Conservation (phyloP, 1,284 basidiomycete genomes). For the Irpex sp. region DNA sequence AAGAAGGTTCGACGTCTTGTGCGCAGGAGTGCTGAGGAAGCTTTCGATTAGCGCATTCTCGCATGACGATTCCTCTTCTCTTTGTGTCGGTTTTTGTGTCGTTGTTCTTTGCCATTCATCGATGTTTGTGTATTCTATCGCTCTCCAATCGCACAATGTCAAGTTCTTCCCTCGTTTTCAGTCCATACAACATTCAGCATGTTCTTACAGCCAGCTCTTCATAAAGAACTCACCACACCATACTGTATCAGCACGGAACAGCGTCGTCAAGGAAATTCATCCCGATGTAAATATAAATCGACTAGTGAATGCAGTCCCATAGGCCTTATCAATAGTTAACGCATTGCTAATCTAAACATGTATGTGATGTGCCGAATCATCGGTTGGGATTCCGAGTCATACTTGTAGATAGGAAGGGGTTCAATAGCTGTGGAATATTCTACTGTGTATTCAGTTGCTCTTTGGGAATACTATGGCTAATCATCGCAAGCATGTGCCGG, state of each 20-base stretch:
- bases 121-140: neutral
- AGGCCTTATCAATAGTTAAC: too few species aligned
- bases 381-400: too few species aligned
- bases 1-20: conserved; percentile 91
- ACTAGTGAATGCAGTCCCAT: too few species aligned
- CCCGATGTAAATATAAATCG: too few species aligned
- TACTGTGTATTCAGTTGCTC: neutral
- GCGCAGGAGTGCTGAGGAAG: conserved; percentile 83
- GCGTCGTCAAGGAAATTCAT: too few species aligned
- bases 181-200: neutral
- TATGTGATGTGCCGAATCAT: too few species aligned
- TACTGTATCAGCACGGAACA: too few species aligned
- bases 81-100: neutral
- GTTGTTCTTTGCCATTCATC: neutral
- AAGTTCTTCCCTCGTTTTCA: neutral
- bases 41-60: conserved; percentile 51
- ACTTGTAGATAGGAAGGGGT: too few species aligned
- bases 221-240: too few species aligned
- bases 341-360: too few species aligned
- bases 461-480: neutral
- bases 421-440: neutral
- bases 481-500: neutral
- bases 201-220: neutral
- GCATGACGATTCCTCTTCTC: neutral
- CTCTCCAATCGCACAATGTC: neutral